Evolutionary conservation across 2,329 filamentous ascomycete genomes (phyloP), one percentile per base, ranked within the genome.

Genomic region (Alternaria conjuncta): DNA sequence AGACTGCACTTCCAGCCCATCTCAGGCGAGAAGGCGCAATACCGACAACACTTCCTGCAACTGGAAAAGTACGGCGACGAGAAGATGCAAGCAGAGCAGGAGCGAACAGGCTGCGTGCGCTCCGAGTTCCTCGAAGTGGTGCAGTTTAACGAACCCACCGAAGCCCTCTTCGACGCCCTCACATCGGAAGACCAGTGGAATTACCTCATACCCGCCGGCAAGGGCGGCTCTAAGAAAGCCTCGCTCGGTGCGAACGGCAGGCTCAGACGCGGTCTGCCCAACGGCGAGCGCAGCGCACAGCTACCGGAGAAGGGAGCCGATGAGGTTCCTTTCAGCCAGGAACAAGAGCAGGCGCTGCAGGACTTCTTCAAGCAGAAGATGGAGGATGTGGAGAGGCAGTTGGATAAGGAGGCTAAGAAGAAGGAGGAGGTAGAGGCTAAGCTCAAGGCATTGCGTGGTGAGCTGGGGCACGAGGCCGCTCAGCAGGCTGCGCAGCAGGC

Each of bases 91-190:
- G 90, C 88, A 57, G 92, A 88, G 83, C 77, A 80, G 65, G 74
- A 79, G 44, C 65, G 65, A 25, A 74, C 82, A 88, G 82, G 82
- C 82, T 68, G 90, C 74, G 89, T 98, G 47, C 84, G 90, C 30
- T 88, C 90, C 55, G 95, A 96, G 86, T 90, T 89, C 62, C 93
- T 97, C 77, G 96, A 99, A 80, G 94, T 97, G 76, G 91, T 98
- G 69, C 87, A 98, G 54, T 99, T 99, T 86, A 98, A 97, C 82
- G 96, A 99, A 80, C 96, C 96, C 0, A 96, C 94, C 72, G 93
- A 97, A 80, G 88, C 92, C 49, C 95, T 99, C 76, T 97, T 93
- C 81, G 93, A 97, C 66, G 85, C 93, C 26, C 85, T 99, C 65
- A 98, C 94, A 3, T 86, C 87, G 6, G 92, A 92, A 64, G 88